Percentiles rank a stretch among this genome's conserved stretches.
Conservation (phyloP, 495 filamentous ascomycete genomes). For the Podospora appendiculata region DNA sequence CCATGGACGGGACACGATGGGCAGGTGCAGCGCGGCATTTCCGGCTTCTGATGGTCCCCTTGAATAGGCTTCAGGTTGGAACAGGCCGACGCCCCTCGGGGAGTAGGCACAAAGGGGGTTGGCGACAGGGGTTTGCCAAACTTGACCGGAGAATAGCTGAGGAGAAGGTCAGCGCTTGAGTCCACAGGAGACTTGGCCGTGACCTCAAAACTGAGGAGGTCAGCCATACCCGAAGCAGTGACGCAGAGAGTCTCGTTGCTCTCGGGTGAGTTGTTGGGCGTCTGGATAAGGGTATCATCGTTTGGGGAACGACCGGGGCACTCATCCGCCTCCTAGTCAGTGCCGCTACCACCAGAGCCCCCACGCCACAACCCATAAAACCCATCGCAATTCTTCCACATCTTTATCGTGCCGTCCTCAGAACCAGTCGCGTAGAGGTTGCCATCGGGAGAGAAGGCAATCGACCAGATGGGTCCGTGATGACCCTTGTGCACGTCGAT, state of each 20-base stretch:
- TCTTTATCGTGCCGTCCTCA: slow-evolving; percentile 94
- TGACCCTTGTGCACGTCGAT: slow-evolving; percentile 93
- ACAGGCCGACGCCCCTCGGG: background rate
- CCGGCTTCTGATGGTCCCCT: too few species aligned
- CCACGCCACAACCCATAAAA: slow-evolving; percentile 48
- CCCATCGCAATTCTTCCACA: slow-evolving; percentile 59
- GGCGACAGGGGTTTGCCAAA: background rate
- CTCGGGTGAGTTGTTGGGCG: background rate
- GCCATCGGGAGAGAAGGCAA: slow-evolving; percentile 88
- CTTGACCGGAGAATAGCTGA: slow-evolving; percentile 6
- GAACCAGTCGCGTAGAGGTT: slow-evolving; percentile 94
- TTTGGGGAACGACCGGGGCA: slow-evolving; percentile 7
- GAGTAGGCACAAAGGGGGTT: background rate
- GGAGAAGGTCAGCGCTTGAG: slow-evolving; percentile 3
- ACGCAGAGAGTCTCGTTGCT: too few species aligned
- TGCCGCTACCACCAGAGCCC: slow-evolving; percentile 18
- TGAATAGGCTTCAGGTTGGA: too few species aligned
- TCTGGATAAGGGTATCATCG: slow-evolving; percentile 4
- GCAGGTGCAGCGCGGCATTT: too few species aligned
- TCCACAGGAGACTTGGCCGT: background rate
- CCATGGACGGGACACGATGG: background rate
- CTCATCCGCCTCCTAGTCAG: slow-evolving; percentile 21
- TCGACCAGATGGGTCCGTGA: slow-evolving; percentile 93
- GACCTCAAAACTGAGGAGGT: slow-evolving; percentile 7
- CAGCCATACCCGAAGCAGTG: background rate